These are phyloP conservation scores for Puccinia polysora DNA, from an alignment of 1,284 basidiomycete species.

Conservation along the genomic window DNA sequence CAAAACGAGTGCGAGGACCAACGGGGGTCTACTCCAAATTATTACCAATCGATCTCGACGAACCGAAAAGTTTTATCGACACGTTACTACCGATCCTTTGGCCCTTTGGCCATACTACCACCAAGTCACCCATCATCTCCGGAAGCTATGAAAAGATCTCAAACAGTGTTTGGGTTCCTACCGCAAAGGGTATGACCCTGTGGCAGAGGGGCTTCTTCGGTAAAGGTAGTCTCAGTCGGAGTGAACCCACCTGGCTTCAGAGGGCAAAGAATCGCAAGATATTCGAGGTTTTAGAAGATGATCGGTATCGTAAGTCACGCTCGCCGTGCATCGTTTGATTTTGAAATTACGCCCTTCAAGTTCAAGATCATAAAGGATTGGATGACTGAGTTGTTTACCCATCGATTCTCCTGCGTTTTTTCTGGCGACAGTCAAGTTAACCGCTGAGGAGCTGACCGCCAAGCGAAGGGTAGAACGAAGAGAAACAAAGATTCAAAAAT, in stretches of 20 bases:
- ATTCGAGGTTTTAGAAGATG: conserved; percentile 52
- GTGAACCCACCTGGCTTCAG: conserved; percentile 83
- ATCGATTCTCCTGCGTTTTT: conserved; percentile 45
- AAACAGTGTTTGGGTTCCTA: conserved; percentile 8
- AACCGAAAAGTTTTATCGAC: not conserved
- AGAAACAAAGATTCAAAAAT: conserved; percentile 69
- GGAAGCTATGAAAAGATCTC: conserved; percentile 1
- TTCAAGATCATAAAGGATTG: not conserved
- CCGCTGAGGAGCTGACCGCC: conserved; percentile 80
- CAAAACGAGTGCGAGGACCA: conserved; percentile 19
- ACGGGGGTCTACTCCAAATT: conserved; percentile 8
- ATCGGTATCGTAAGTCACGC: conserved; percentile 53
- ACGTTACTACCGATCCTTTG: conserved; percentile 5
- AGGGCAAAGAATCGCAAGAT: conserved; percentile 63
- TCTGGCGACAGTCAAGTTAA: conserved; percentile 58
- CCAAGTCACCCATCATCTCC: not conserved
- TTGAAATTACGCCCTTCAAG: conserved; percentile 29
- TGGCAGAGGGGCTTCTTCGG: conserved; percentile 95
- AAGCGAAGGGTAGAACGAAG: conserved; percentile 75
- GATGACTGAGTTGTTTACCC: conserved; percentile 13
- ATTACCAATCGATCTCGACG: not conserved
- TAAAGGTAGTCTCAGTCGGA: conserved; percentile 85
- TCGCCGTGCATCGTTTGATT: too few species aligned
- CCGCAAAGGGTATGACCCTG: conserved; percentile 54
- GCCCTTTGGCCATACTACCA: not conserved